Evolutionary conservation across 2,329 filamentous ascomycete species (phyloP).

Genomic region (Beauveria medogensis): DNA sequence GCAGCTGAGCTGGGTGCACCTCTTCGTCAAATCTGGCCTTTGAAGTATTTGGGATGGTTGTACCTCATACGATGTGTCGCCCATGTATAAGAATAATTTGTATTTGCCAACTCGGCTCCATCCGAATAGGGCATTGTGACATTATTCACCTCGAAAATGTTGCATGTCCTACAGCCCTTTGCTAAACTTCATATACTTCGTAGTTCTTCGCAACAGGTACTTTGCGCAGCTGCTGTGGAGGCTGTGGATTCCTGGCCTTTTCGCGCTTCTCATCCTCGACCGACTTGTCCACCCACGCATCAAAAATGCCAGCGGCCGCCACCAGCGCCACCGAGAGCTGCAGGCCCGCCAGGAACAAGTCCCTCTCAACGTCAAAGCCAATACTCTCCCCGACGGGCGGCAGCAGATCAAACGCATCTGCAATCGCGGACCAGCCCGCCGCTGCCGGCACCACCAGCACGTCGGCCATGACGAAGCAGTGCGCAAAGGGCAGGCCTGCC

Average conservation of each 20-base stretch:
- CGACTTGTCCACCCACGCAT: not conserved
- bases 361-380: not conserved
- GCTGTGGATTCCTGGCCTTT: not conserved
- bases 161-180: not conserved
- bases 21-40: no score
- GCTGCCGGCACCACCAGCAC: constrained; percentile 7
- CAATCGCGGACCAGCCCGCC: constrained; percentile 10
- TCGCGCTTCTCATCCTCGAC: not conserved
- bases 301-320: constrained; percentile 1
- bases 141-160: no score
- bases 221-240: not conserved
- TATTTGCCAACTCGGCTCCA: no score
- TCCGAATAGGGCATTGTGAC: no score
- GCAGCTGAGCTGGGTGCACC: no score
- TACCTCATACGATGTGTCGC: no score
- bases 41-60: no score
- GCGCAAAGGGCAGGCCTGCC: constrained; percentile 5
- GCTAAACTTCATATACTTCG: not conserved
- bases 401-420: constrained; percentile 4
- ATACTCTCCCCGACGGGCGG: not conserved
- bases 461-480: constrained; percentile 13
- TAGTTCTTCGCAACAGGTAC: not conserved
- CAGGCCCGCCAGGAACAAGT: constrained; percentile 4
- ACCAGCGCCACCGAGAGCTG: constrained; percentile 3
- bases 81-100: no score